Conservation (phyloP, 179 eudicot species). For the Nepenthes alata region DNA sequence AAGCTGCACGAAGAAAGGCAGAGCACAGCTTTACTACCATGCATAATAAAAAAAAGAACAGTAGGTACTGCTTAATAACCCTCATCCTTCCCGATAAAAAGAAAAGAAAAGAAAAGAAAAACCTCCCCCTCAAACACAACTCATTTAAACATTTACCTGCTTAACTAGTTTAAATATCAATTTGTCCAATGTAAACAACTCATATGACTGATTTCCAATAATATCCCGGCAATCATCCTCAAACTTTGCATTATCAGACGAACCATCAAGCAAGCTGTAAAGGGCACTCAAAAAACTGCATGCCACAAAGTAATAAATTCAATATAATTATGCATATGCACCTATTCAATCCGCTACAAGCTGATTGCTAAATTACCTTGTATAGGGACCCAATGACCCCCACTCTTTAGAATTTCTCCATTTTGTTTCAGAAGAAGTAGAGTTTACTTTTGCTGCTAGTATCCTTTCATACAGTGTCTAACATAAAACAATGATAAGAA, state of each 20-base stretch:
- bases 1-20: conserved; percentile 44
- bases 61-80: neutral
- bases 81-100: neutral
- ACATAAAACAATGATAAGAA: conserved; percentile 2
- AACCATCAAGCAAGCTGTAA: conserved; percentile 71
- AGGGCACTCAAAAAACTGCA: conserved; percentile 58
- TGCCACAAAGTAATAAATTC: neutral
- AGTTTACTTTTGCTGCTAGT: conserved; percentile 56
- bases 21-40: conserved; percentile 1
- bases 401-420: conserved; percentile 51
- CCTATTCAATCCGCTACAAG: neutral
- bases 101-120: neutral
- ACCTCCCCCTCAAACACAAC: no score
- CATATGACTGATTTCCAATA: conserved; percentile 79
- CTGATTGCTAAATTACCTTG: conserved; percentile 36
- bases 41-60: neutral
- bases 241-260: conserved; percentile 60
- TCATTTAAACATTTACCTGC: conserved; percentile 43
- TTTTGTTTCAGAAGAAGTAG: conserved; percentile 42
- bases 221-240: conserved; percentile 76
- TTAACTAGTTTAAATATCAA: conserved; percentile 71
- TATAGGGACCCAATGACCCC: conserved; percentile 48
- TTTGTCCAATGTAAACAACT: conserved; percentile 79
- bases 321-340: neutral
- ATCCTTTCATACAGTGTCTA: conserved; percentile 72